A percentile compares a stretch with the other conserved stretches of the same genome.
phyloP scores from a whole-genome alignment of 1,284 basidiomycete species.

The Megacollybia platyphylla region DNA sequence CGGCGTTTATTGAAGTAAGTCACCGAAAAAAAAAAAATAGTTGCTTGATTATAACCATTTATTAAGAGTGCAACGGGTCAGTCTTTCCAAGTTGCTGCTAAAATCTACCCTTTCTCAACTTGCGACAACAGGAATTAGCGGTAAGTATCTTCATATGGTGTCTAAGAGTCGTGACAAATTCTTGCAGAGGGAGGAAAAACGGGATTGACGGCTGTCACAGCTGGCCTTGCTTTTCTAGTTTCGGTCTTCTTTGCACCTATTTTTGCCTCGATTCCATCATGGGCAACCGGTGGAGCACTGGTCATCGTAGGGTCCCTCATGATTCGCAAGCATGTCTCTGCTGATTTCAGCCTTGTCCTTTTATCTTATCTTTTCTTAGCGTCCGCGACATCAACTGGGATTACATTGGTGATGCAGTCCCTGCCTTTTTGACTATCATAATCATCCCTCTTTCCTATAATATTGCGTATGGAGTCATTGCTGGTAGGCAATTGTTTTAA shows the following conservation, averaged over 20 bases:
- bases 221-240: constrained; percentile 72
- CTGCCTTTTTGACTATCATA: constrained; percentile 71
- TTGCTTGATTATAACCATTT: constrained; percentile 27
- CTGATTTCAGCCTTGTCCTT: neutral
- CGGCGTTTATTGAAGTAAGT: constrained; percentile 57
- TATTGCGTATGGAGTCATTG: constrained; percentile 22
- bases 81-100: too few relatives aligned
- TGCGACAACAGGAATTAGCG: constrained; percentile 32
- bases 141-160: constrained; percentile 18
- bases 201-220: constrained; percentile 71
- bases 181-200: constrained; percentile 77
- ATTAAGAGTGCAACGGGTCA: constrained; percentile 66
- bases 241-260: constrained; percentile 86
- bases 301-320: constrained; percentile 84
- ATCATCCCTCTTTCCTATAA: constrained; percentile 73
- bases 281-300: constrained; percentile 83
- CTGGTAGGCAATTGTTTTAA: constrained; percentile 18
- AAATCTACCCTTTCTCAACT: too few relatives aligned
- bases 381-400: constrained; percentile 84
- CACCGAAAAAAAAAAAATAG: too few relatives aligned
- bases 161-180: constrained; percentile 6
- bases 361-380: constrained; percentile 16
- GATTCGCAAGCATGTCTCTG: constrained; percentile 59
- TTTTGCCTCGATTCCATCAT: constrained; percentile 77
- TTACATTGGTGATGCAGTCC: constrained; percentile 77